Evolutionary conservation across 257 asterid species (phyloP), one percentile per base, ranked within the genome.

Genomic region (Eucommia ulmoides): DNA sequence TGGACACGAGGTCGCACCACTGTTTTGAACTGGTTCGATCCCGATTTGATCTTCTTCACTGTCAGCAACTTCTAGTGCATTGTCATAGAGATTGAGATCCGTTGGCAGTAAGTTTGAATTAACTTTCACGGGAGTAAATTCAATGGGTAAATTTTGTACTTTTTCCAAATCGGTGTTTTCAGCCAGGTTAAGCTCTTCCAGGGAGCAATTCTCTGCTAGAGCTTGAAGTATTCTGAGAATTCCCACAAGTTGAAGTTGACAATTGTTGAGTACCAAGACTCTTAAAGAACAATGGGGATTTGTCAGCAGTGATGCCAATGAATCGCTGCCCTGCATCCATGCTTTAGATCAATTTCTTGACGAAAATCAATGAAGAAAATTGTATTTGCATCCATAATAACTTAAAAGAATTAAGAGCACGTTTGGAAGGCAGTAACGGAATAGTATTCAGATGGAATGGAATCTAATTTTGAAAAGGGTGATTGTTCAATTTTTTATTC

Each of bases 101-200:
- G 41, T 23, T 49, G 45, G 22, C 23, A 49, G 47, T 56, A 25
- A 46, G 45, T 45, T 53, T 69, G 50, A 24, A 11, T 54, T 53
- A 38, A 50, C n/a, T n/a, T 52, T 55, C 26, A 65, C 52, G 52
- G 56, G 60, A 38, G 53, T 55, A 24, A 46, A 22, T 60, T 21
- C 18, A 26, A 48, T 45, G 45, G 57, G 54, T 56, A 54, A 59
- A 54, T 64, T 45, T 58, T 56, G 60, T 46, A 53, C 60, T 65
- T 80, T 83, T 17, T 52, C 59, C 38, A 45, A 63, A 57, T 23
- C 22, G 20, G 66, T 66, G 65, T 89, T 89, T 55, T 74, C 89
- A 45, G 98, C 81, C 44, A 91, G 75, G 70, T 83, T 77, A 68
- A 89, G 93, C 75, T 89, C 92, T 76, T 82, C 86, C 21, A 86